Evolutionary conservation across 768 basidiomycete genomes (phyloP).

Genomic region (Phaeotremella skinneri): DNA sequence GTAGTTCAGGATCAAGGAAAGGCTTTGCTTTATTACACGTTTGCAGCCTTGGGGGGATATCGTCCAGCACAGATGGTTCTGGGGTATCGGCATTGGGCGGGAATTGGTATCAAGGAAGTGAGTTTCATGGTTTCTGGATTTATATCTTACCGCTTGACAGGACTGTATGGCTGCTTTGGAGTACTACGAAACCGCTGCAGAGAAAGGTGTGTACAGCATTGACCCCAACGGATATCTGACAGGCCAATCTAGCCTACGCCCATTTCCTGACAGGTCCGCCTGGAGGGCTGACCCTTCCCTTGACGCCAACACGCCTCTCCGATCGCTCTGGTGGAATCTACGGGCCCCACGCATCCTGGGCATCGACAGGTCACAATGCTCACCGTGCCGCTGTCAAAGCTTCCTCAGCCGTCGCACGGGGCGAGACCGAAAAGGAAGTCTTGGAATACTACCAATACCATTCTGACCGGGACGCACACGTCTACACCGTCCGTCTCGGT

Average conservation of each 20-base stretch:
- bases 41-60: constrained; percentile 83
- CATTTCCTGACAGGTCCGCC: constrained; percentile 82
- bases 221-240: constrained; percentile 8
- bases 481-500: constrained; percentile 88
- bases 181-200: constrained; percentile 88
- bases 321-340: constrained; percentile 91
- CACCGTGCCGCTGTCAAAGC: constrained; percentile 77
- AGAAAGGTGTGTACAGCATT: constrained; percentile 60
- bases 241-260: constrained; percentile 64
- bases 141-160: constrained; percentile 19
- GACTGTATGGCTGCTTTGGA: constrained; percentile 76
- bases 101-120: constrained; percentile 78
- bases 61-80: constrained; percentile 88
- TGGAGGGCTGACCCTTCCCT: constrained; percentile 80
- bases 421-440: constrained; percentile 91
- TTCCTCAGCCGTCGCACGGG: constrained; percentile 74
- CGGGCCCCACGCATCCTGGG: constrained; percentile 89
- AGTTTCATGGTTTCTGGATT: not conserved
- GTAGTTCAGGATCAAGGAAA: constrained; percentile 53
- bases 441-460: constrained; percentile 96
- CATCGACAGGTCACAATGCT: constrained; percentile 75
- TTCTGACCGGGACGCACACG: constrained; percentile 83
- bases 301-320: constrained; percentile 75
- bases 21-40: constrained; percentile 89
- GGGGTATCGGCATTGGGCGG: constrained; percentile 92